Conservation (phyloP, 1,284 basidiomycete species). For the Boletus sp. region DNA sequence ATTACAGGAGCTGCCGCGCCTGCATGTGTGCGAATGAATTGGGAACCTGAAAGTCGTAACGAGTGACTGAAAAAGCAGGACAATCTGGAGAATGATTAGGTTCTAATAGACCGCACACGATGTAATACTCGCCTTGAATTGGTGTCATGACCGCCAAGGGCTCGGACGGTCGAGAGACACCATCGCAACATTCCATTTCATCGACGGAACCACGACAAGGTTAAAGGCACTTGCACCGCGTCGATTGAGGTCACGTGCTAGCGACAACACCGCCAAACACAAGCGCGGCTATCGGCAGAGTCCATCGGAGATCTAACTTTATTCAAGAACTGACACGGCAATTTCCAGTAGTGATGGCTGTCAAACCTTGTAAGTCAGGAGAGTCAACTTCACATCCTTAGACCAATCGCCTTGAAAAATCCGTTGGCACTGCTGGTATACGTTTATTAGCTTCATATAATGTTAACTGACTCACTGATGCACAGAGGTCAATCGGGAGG, state of each 20-base stretch:
- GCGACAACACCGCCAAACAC: not conserved
- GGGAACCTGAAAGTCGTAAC: slow-evolving; percentile 5
- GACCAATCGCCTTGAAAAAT: slow-evolving; percentile 75
- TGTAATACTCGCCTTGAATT: slow-evolving; percentile 10
- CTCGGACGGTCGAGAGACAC: slow-evolving; percentile 39
- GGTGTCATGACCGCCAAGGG: slow-evolving; percentile 31
- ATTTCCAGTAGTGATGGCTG: slow-evolving; percentile 10
- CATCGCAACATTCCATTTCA: slow-evolving; percentile 59
- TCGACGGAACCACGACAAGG: slow-evolving; percentile 13
- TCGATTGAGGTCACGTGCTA: slow-evolving; percentile 9
- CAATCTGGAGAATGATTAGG: slow-evolving; percentile 10
- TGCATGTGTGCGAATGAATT: not conserved
- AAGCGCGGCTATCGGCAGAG: slow-evolving; percentile 10
- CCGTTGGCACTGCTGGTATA: slow-evolving; percentile 72
- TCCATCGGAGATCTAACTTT: slow-evolving; percentile 30
- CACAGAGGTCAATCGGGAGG: slow-evolving; percentile 85
- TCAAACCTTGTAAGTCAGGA: slow-evolving; percentile 23
- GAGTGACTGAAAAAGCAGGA: not conserved
- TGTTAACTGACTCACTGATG: slow-evolving; percentile 13
- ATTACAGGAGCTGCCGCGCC: slow-evolving; percentile 1
- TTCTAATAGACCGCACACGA: not conserved
- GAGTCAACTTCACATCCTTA: slow-evolving; percentile 12
- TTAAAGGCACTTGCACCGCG: not conserved
- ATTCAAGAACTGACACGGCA: slow-evolving; percentile 27
- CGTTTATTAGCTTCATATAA: slow-evolving; percentile 9